Conservation (phyloP, 139 green algal genomes). For the Chlamydomonas applanata region DNA sequence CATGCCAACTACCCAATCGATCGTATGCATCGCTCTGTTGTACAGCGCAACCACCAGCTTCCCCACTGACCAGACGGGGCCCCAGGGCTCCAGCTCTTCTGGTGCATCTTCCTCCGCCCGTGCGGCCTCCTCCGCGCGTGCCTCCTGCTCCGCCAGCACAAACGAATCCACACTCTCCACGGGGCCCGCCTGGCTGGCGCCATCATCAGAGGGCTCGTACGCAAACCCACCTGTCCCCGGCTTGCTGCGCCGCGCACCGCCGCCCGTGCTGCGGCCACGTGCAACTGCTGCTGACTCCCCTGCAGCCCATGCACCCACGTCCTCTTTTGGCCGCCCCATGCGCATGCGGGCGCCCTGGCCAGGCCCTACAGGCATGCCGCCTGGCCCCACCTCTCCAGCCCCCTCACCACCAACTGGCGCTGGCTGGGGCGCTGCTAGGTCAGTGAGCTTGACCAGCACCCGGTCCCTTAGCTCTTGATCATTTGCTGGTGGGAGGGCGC, state of each 20-base stretch:
- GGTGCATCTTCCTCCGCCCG: conserved; percentile 10
- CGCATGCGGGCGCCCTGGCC: background rate
- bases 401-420: no score
- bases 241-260: background rate
- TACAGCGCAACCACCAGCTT: no score
- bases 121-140: conserved; percentile 13
- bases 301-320: no score
- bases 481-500: no score
- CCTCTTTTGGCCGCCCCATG: no score
- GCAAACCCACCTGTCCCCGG: background rate
- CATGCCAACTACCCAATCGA: no score
- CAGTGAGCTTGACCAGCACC: no score
- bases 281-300: background rate
- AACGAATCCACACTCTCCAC: conserved; percentile 18
- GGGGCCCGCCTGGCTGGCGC: background rate
- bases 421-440: no score
- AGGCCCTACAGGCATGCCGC: no score
- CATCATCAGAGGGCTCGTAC: background rate
- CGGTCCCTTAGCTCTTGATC: no score
- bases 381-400: no score
- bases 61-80: conserved; percentile 11
- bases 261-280: background rate
- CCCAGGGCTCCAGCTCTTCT: conserved; percentile 25
- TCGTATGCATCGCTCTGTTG: no score
- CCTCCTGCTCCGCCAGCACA: background rate